Evolutionary conservation across 1,284 basidiomycete species (phyloP).

Genomic region (Abortiporus biennis): DNA sequence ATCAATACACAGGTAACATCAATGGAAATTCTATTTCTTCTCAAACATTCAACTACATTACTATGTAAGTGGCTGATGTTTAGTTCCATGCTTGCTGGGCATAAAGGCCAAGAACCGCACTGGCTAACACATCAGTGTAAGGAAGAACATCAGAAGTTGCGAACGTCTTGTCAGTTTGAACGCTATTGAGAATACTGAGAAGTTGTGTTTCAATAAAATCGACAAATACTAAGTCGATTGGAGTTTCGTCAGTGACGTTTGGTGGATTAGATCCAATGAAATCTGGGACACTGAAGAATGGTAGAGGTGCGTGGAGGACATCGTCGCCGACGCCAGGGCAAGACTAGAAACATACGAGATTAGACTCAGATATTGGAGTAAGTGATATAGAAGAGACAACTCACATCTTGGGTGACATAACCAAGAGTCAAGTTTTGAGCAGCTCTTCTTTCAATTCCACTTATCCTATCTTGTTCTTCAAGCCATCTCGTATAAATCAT

Average conservation of each 20-base stretch:
- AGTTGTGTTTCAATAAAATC: constrained; percentile 56
- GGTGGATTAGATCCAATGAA: constrained; percentile 57
- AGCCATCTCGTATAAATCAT: constrained; percentile 48
- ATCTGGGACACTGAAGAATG: constrained; percentile 46
- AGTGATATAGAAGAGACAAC: constrained; percentile 20
- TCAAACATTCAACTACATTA: no score
- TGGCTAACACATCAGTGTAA: constrained; percentile 47
- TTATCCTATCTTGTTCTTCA: constrained; percentile 42
- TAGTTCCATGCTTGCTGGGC: constrained; percentile 58
- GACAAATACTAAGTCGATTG: constrained; percentile 66
- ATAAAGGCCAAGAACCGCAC: constrained; percentile 52
- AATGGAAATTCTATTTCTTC: no score
- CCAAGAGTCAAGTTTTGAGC: constrained; percentile 53
- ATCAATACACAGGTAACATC: no score
- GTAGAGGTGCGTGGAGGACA: constrained; percentile 49
- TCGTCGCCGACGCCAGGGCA: constrained; percentile 74
- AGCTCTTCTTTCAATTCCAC: constrained; percentile 28
- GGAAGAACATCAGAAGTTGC: constrained; percentile 40
- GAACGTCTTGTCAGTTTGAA: constrained; percentile 47
- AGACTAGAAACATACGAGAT: constrained; percentile 30
- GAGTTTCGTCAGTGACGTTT: constrained; percentile 38
- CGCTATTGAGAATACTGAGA: constrained; percentile 45
- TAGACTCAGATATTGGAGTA: constrained; percentile 1
- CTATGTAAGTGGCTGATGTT: not conserved
- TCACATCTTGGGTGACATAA: constrained; percentile 69